A percentile compares a stretch with the other conserved stretches of the same genome.
These are phyloP conservation scores for Coemansia sp. DNA, from an alignment of 192 early-diverging fungal species.

Conservation along the genomic window DNA sequence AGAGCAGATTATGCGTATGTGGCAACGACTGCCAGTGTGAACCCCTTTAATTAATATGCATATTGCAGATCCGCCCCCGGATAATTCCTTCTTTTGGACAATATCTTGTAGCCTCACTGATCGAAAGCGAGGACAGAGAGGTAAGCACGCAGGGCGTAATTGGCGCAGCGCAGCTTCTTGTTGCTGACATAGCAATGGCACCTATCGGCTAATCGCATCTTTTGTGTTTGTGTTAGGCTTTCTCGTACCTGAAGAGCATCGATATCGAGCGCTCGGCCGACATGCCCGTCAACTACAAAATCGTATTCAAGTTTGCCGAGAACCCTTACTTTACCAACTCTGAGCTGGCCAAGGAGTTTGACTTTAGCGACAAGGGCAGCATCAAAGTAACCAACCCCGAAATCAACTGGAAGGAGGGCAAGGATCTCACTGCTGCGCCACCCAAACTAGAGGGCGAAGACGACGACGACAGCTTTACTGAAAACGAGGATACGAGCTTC, in stretches of 20 bases:
- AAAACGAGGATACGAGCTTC: constrained; percentile 52
- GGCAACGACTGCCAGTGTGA: not conserved
- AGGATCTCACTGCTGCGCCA: constrained; percentile 51
- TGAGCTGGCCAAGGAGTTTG: constrained; percentile 58
- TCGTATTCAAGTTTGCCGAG: constrained; percentile 56
- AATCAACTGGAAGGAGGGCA: constrained; percentile 63
- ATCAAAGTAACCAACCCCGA: constrained; percentile 54
- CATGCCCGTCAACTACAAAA: constrained; percentile 56
- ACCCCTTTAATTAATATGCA: not conserved
- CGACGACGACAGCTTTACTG: constrained; percentile 40
- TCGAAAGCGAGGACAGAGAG: constrained; percentile 51
- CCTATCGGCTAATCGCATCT: not conserved
- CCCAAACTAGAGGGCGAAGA: constrained; percentile 41
- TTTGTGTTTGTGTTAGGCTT: constrained; percentile 43
- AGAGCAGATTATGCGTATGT: no score
- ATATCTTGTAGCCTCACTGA: constrained; percentile 42
- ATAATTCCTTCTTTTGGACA: constrained; percentile 13
- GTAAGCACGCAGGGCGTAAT: constrained; percentile 13
- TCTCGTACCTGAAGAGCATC: constrained; percentile 88
- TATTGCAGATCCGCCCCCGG: constrained; percentile 3
- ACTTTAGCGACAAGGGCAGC: constrained; percentile 60
- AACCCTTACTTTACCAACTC: constrained; percentile 60
- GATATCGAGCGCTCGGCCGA: constrained; percentile 47
- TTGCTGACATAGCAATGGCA: not conserved
- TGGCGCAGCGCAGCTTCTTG: not conserved